Base-by-base conservation (phyloP, 495 filamentous ascomycete genomes). In the Talaromyces trachyspermus region DNA sequence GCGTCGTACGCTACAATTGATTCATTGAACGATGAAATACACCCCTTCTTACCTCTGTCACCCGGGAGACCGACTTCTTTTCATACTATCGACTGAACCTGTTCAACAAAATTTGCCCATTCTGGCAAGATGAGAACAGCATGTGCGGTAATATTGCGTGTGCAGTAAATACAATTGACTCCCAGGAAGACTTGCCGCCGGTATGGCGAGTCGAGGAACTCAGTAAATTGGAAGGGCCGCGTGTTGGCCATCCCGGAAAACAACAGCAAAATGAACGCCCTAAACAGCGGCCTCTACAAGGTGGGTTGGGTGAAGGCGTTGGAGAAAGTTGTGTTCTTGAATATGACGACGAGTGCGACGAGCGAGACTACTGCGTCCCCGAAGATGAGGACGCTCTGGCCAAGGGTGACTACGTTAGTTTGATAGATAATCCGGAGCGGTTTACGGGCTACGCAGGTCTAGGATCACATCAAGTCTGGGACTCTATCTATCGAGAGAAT, bases 121-220 rank as follows among this genome's bases (percentile, higher is more conserved):
- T 97, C 60, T 97, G 92, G 92, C 78, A 78, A 54, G 92, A 98
- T 60, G 81, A 88, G 40, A 86, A 84, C 70, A 86, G 86, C 64
- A 89, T 95, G 78, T 98, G 92, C 64, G 92, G 90, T 41, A 98
- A 98, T 64, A 91, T 95, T 49, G 92, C 91, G 6, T 98, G 92
- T 60, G 85, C 91, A 22, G 92, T 98, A n/a, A 88, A 91, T 60
- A 98, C 92, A 10, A 76, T 97, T 51, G 92, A 96, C 39, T 87
- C 91, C 49, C 89, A 97, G 66, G 84, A 92, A 44, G 89, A 96
- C 51, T 89, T 98, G 44, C 92, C 94, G 15, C 65, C 71, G 37
- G 85, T 90, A 57, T 98, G 92, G 92, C 81, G 92, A 23, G 84
- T 88, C 18, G 83, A 89, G 65, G 88, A 95, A 67, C 74, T 98